Evolutionary conservation across 495 filamentous ascomycete genomes (phyloP), one percentile per base, ranked within the genome.

Genomic region (Penicillium steckii): DNA sequence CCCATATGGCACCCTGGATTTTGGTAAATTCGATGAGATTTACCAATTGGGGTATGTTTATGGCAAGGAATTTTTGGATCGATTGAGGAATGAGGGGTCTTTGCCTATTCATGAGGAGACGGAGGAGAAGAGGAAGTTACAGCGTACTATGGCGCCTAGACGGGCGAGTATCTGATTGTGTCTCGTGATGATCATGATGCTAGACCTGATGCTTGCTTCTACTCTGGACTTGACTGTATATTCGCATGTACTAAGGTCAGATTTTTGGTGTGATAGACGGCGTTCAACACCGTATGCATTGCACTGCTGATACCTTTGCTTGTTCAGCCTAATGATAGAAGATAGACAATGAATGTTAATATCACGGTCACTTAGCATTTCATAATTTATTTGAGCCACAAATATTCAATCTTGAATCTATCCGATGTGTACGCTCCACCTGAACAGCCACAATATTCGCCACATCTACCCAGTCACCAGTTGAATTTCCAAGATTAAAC

Each of bases 1-100:
- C 61, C 78, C 82, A 5, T 97, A 95, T 51, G 94, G 91, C 0
- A 99, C 94, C 7, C 70, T 99, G 45, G 95, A 97, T 38, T 99
- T 99, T 75, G 88, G 82, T 46, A 96, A 91, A 67, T 97, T 99
- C 69, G 91, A 96, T 53, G 94, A 97, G 75, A 97, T 99, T 52
- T 96, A 93, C 62, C 75, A 85, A 59, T 77, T 96, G 2, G 95
- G 94, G 3, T 96, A 95, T 66, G 72, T 80, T 26, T 97, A 85
- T 72, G 94, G 91, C 15, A 87, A 85, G 67, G 78, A 86, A 50
- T 95, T 84, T 69, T 67, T 98, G 35, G 81, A 79, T 24, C 76
- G 83, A 49, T 65, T 97, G 56, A 84, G 81, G 62, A 87, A 87
- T 33, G 74, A 93, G 63, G 94, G 92, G 1, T 75, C 86, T 21